These are phyloP conservation scores for Flaveria linearis DNA, from an alignment of 129 eudicot genomes.

Conservation along the genomic window DNA sequence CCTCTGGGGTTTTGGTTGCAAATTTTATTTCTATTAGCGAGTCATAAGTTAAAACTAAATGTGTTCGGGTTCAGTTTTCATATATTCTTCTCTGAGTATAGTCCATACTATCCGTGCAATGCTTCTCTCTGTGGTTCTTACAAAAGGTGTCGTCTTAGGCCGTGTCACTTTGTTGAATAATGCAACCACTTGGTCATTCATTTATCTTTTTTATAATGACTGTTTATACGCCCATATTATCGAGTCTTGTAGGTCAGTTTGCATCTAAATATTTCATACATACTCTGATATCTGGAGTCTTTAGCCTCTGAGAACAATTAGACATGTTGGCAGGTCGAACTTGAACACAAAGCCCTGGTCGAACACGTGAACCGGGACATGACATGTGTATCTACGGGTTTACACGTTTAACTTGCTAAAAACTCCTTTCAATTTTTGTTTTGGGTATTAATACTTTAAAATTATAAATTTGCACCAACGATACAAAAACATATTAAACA, in stretches of 20 bases:
- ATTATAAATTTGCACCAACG: not conserved
- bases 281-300: not conserved
- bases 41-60: not conserved
- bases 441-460: not conserved
- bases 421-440: not conserved
- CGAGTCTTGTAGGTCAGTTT: not conserved
- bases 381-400: not conserved
- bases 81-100: not conserved
- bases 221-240: not conserved
- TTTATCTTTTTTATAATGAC: not conserved
- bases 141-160: not conserved
- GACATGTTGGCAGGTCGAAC: not conserved
- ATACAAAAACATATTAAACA: not conserved
- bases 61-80: not conserved
- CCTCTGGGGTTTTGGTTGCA: not conserved
- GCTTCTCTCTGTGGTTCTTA: slow-evolving; percentile 3
- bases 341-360: not conserved
- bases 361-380: not conserved
- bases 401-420: not conserved
- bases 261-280: not conserved
- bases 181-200: not conserved
- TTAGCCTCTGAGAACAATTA: not conserved
- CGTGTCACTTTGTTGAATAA: not conserved
- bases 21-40: not conserved
- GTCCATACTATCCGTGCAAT: not conserved